A percentile compares a stretch with the other conserved stretches of the same genome.
phyloP scores from a whole-genome alignment of 2,329 filamentous ascomycete species.

The Fusarium udum region DNA sequence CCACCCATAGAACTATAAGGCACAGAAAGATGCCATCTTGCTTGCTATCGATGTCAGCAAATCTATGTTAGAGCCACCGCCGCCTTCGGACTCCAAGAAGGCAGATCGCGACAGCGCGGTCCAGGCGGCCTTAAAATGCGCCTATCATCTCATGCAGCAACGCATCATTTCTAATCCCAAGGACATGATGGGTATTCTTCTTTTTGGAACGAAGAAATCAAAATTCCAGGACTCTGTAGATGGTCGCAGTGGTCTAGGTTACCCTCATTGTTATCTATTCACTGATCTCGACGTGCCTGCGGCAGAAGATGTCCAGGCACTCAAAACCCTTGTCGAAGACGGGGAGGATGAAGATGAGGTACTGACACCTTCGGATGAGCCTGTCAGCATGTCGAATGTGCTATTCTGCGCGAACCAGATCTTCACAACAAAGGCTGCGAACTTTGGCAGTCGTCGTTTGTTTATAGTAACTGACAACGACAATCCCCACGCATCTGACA shows the following conservation, averaged over 20 bases:
- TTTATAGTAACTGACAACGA: conserved; percentile 98
- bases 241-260: conserved; percentile 68
- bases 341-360: conserved; percentile 76
- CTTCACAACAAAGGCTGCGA: conserved; percentile 93
- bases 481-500: conserved; percentile 79
- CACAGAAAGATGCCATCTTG: conserved; percentile 96
- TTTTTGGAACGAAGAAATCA: conserved; percentile 89
- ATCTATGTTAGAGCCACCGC: conserved; percentile 81
- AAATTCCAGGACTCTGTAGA: conserved; percentile 77
- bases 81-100: conserved; percentile 74
- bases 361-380: conserved; percentile 73
- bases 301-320: conserved; percentile 83
- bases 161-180: conserved; percentile 96
- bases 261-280: conserved; percentile 92
- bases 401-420: conserved; percentile 96
- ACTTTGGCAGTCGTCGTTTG: conserved; percentile 90
- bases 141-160: conserved; percentile 95
- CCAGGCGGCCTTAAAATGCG: conserved; percentile 89
- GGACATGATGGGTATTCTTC: conserved; percentile 94
- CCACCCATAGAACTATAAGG: conserved; percentile 77
- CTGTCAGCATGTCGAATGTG: conserved; percentile 84
- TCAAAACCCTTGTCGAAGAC: conserved; percentile 81
- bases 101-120: conserved; percentile 80
- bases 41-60: conserved; percentile 93
- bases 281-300: conserved; percentile 88